phyloP scores from a whole-genome alignment of 208 protist genomes.

The Vickermania ingenoplastis region DNA sequence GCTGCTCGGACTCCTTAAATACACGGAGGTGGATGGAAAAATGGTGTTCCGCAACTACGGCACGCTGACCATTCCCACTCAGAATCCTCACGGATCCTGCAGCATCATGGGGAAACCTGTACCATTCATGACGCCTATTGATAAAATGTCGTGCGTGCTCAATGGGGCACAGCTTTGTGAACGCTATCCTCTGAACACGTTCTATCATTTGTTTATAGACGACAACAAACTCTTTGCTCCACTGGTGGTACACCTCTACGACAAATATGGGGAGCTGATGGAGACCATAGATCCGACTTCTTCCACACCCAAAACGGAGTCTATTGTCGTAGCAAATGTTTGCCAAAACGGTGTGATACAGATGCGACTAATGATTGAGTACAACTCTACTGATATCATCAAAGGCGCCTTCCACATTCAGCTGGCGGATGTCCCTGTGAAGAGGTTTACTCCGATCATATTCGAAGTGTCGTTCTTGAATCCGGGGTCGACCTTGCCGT shows the following conservation, averaged over 20 bases:
- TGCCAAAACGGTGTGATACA: constrained; percentile 44
- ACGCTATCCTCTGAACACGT: constrained; percentile 23
- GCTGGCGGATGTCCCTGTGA: constrained; percentile 12
- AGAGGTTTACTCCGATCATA: constrained; percentile 18
- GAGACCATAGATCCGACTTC: constrained; percentile 16
- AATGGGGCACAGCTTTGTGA: constrained; percentile 32
- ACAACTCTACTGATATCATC: constrained; percentile 14
- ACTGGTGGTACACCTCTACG: neutral
- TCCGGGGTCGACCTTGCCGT: constrained; percentile 13
- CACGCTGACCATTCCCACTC: constrained; percentile 25
- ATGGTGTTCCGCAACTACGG: constrained; percentile 22
- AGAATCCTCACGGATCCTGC: constrained; percentile 32
- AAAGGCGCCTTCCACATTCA: constrained; percentile 16
- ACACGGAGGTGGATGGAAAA: constrained; percentile 1
- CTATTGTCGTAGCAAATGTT: constrained; percentile 13
- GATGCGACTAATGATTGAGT: constrained; percentile 26
- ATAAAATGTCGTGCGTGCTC: constrained; percentile 33
- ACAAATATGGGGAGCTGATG: constrained; percentile 16
- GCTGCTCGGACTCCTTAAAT: constrained; percentile 19
- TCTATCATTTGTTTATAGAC: constrained; percentile 41
- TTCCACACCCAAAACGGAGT: neutral
- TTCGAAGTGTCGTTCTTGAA: constrained; percentile 38
- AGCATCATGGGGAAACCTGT: constrained; percentile 15
- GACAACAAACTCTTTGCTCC: constrained; percentile 7
- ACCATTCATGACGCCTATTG: constrained; percentile 42